These are phyloP conservation scores for Fusarium domesticum DNA, from an alignment of 2,329 filamentous ascomycete species.

Conservation along the genomic window DNA sequence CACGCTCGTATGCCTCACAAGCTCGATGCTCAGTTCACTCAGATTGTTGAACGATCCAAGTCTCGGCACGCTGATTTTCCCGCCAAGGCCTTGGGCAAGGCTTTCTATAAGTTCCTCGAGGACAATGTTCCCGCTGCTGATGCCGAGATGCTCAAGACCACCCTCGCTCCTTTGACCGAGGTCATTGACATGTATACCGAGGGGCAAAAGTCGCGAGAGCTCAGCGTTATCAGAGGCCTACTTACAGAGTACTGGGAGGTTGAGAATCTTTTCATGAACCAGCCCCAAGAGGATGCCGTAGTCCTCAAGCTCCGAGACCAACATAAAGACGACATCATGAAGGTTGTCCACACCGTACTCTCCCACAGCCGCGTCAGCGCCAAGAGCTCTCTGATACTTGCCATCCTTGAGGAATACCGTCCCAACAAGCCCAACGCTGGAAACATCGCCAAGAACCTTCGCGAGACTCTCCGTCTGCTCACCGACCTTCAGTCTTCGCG, in stretches of 20 bases:
- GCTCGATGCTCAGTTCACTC: constrained; percentile 76
- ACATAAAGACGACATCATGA: constrained; percentile 86
- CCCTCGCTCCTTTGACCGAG: constrained; percentile 71
- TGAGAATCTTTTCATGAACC: constrained; percentile 83
- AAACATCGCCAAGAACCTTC: constrained; percentile 85
- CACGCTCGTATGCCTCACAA: constrained; percentile 96
- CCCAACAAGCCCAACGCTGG: constrained; percentile 90
- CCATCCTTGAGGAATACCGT: constrained; percentile 89
- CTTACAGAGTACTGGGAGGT: constrained; percentile 78
- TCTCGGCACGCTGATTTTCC: constrained; percentile 83
- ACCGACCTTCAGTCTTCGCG: constrained; percentile 75
- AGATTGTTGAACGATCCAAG: constrained; percentile 81
- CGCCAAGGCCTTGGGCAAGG: constrained; percentile 79
- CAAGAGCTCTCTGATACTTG: constrained; percentile 91
- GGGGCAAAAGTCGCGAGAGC: constrained; percentile 87
- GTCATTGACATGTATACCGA: constrained; percentile 80
- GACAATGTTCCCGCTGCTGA: constrained; percentile 76
- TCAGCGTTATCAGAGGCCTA: constrained; percentile 74
- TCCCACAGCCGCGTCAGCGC: constrained; percentile 89
- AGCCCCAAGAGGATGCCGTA: constrained; percentile 89
- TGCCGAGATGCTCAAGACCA: constrained; percentile 67
- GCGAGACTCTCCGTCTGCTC: constrained; percentile 75
- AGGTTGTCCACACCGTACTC: constrained; percentile 83
- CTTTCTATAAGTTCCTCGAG: constrained; percentile 82
- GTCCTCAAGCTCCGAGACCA: constrained; percentile 91